Conservation (phyloP, 371 early-diverging fungal genomes). For the Basidiobolus heterosporus region DNA sequence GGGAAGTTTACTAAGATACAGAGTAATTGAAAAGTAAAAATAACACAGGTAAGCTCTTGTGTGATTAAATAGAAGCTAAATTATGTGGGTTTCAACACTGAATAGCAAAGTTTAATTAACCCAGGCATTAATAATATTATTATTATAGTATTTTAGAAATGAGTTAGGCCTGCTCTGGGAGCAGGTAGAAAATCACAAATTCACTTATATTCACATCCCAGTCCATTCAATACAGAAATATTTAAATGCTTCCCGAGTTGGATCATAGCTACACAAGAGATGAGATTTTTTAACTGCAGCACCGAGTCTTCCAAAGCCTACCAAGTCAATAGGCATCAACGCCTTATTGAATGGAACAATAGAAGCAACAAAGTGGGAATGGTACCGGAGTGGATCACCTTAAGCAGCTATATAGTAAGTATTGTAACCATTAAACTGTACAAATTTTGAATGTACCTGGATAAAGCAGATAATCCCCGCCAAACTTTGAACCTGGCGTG, state of each 20-base stretch:
- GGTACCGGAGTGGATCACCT: slow-evolving; percentile 30
- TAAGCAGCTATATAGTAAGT: neutral
- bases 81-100: too few relatives aligned
- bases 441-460: slow-evolving; percentile 9
- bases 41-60: too few relatives aligned
- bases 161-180: too few relatives aligned
- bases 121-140: too few relatives aligned
- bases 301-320: slow-evolving; percentile 28
- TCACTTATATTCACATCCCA: too few relatives aligned
- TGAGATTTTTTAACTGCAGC: slow-evolving; percentile 31
- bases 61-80: too few relatives aligned
- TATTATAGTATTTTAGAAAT: too few relatives aligned
- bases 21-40: too few relatives aligned
- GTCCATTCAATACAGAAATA: slow-evolving; percentile 6
- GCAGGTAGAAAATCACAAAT: too few relatives aligned
- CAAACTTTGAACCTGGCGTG: slow-evolving; percentile 39
- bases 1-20: too few relatives aligned
- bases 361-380: slow-evolving; percentile 29
- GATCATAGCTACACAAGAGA: slow-evolving; percentile 13
- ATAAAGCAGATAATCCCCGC: slow-evolving; percentile 43
- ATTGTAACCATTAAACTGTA: neutral
- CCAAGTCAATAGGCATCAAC: slow-evolving; percentile 16
- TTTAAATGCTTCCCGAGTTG: neutral
- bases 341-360: slow-evolving; percentile 7
- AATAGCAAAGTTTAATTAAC: too few relatives aligned